A percentile compares a stretch with the other conserved stretches of the same genome.
Conservation (phyloP, 208 protist genomes). For the Polymyxa betae region DNA sequence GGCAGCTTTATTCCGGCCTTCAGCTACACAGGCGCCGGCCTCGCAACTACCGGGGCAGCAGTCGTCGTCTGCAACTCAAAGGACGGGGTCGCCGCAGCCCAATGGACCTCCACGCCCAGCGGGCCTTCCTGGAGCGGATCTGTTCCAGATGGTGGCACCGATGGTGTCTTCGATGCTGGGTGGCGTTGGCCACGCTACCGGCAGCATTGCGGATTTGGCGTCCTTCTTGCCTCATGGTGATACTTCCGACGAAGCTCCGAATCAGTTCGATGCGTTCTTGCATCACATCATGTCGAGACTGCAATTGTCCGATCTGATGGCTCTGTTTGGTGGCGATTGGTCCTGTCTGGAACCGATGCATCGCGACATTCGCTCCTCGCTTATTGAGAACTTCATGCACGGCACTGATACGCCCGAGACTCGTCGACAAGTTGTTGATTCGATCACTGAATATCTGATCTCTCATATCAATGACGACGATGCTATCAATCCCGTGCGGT, state of each 20-base stretch:
- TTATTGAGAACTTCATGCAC: background rate
- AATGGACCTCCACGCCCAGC: background rate
- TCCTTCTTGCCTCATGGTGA: background rate
- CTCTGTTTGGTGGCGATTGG: slow-evolving; percentile 5
- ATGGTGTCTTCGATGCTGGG: slow-evolving; percentile 7
- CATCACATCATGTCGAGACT: background rate
- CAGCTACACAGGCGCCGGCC: background rate
- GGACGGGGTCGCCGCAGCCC: background rate
- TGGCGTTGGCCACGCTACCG: background rate
- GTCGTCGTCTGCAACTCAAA: background rate
- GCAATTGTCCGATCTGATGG: slow-evolving; percentile 20
- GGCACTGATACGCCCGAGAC: background rate
- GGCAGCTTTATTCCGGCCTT: background rate
- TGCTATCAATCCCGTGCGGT: background rate
- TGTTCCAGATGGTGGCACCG: background rate
- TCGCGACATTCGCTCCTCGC: background rate
- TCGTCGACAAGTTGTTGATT: slow-evolving; percentile 9
- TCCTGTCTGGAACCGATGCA: slow-evolving; percentile 8
- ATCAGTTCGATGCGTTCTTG: background rate
- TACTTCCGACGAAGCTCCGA: background rate
- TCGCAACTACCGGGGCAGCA: background rate
- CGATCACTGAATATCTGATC: background rate
- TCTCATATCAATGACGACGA: background rate
- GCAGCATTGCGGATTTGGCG: slow-evolving; percentile 4
- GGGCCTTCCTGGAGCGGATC: background rate